Conservation (phyloP, 1,139 yeast genomes). For the Suhomyces choctaworum region DNA sequence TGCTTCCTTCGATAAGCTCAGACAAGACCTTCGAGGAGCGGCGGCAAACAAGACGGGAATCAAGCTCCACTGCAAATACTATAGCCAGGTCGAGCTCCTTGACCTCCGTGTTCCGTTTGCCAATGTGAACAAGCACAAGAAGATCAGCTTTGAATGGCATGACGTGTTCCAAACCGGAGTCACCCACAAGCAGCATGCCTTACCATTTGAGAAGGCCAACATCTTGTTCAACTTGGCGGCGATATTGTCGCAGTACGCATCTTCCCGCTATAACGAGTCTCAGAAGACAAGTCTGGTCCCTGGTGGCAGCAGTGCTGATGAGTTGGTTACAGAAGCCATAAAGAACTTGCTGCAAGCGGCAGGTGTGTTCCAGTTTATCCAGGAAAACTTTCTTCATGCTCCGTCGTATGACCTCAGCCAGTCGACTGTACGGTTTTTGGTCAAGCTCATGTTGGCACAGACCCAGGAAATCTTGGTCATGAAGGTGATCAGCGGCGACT, state of each 20-base stretch:
- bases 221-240: constrained; percentile 65
- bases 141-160: constrained; percentile 73
- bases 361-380: constrained; percentile 70
- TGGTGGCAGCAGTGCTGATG: constrained; percentile 26
- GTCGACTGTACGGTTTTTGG: constrained; percentile 65
- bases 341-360: constrained; percentile 73
- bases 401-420: constrained; percentile 80
- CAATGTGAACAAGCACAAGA: constrained; percentile 49
- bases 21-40: constrained; percentile 63
- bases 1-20: constrained; percentile 53
- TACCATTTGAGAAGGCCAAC: constrained; percentile 90
- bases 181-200: constrained; percentile 48
- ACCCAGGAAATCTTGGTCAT: constrained; percentile 82
- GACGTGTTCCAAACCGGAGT: constrained; percentile 59
- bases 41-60: constrained; percentile 52
- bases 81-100: constrained; percentile 77
- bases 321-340: constrained; percentile 58
- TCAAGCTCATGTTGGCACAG: constrained; percentile 74
- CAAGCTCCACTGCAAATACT: constrained; percentile 64
- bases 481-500: constrained; percentile 55
- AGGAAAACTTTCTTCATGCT: constrained; percentile 85
- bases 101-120: constrained; percentile 74
- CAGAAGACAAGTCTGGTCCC: constrained; percentile 27
- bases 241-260: constrained; percentile 49
- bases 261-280: constrained; percentile 42